Evolutionary conservation across 2,329 filamentous ascomycete genomes (phyloP).

Genomic region (Diaporthe vexans): DNA sequence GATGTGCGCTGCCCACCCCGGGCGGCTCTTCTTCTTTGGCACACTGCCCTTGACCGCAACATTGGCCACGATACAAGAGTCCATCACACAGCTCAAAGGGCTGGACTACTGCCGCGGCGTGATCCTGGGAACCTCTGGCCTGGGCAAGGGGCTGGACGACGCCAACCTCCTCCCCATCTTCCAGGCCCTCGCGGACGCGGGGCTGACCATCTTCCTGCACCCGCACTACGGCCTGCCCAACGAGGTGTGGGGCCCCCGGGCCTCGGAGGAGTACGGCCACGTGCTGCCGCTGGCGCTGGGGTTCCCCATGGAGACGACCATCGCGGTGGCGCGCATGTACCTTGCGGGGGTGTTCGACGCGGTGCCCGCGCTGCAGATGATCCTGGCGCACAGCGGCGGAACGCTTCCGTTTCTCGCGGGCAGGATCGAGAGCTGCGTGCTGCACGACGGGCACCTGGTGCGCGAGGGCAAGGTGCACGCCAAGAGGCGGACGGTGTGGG

Average conservation of each 20-base stretch:
- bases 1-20: slow-evolving; percentile 76
- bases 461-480: slow-evolving; percentile 69
- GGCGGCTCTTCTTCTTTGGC: slow-evolving; percentile 85
- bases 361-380: slow-evolving; percentile 76
- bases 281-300: slow-evolving; percentile 88
- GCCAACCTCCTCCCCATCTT: slow-evolving; percentile 79
- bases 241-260: slow-evolving; percentile 82
- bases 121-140: slow-evolving; percentile 86
- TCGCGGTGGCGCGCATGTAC: slow-evolving; percentile 89
- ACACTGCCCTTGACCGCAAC: slow-evolving; percentile 83
- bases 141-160: slow-evolving; percentile 87
- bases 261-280: slow-evolving; percentile 81
- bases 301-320: slow-evolving; percentile 93
- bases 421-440: slow-evolving; percentile 87
- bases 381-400: slow-evolving; percentile 90
- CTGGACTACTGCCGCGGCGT: slow-evolving; percentile 84
- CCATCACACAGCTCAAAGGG: slow-evolving; percentile 73
- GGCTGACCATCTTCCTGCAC: slow-evolving; percentile 84
- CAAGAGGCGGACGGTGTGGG: slow-evolving; percentile 66
- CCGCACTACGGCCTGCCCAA: slow-evolving; percentile 91
- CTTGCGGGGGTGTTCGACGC: slow-evolving; percentile 88
- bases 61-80: slow-evolving; percentile 70
- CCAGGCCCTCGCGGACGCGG: slow-evolving; percentile 73
- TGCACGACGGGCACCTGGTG: slow-evolving; percentile 84
- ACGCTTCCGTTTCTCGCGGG: slow-evolving; percentile 91